Conservation (phyloP, 2,329 filamentous ascomycete genomes). For the Cordyceps cateniannulata region DNA sequence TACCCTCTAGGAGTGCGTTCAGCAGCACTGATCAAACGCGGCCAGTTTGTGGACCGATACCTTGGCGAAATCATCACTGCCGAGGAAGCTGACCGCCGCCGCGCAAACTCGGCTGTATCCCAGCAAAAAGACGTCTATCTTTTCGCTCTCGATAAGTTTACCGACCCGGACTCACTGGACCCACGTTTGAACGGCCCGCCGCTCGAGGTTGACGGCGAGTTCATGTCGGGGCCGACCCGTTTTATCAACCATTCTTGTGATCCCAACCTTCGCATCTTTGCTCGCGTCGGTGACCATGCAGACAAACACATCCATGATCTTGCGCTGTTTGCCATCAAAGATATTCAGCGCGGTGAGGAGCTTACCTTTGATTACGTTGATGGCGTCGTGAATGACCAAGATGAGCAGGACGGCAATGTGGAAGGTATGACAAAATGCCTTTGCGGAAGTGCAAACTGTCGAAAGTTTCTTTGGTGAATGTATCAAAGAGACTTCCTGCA, state of each 20-base stretch:
- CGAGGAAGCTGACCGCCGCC: conserved; percentile 58
- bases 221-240: conserved; percentile 68
- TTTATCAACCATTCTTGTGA: conserved; percentile 82
- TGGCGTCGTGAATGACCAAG: conserved; percentile 48
- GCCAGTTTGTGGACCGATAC: conserved; percentile 77
- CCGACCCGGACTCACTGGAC: conserved; percentile 48
- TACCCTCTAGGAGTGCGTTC: conserved; percentile 57
- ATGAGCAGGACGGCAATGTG: conserved; percentile 31
- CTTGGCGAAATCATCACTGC: conserved; percentile 64
- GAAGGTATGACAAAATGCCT: conserved; percentile 52
- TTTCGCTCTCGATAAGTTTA: conserved; percentile 78
- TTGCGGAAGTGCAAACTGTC: conserved; percentile 60
- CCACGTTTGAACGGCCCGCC: conserved; percentile 48
- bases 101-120: conserved; percentile 46
- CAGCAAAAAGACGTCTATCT: conserved; percentile 71
- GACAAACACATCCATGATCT: conserved; percentile 70
- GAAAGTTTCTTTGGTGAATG: conserved; percentile 60
- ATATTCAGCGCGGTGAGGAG: conserved; percentile 61
- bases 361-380: conserved; percentile 77
- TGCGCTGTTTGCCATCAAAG: conserved; percentile 64
- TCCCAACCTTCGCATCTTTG: conserved; percentile 74
- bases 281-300: conserved; percentile 68
- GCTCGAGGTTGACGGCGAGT: conserved; percentile 64
- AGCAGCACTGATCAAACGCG: conserved; percentile 55
- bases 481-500: not conserved